Base-by-base conservation (phyloP, 768 basidiomycete species). In the Rhizopogon vesiculosus region DNA sequence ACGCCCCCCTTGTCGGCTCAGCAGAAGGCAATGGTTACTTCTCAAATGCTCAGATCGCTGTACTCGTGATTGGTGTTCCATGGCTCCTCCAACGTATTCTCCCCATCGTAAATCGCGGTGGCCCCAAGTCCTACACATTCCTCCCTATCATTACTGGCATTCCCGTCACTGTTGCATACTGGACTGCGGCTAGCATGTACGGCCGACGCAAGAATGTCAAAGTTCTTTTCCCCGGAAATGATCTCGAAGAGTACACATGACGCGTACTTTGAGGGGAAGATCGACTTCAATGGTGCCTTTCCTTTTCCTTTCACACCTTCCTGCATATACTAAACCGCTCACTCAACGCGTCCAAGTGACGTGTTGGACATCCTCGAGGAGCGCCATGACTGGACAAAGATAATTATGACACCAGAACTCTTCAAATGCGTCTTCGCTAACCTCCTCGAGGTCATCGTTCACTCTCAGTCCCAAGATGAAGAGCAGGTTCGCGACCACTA, bases 401-500 rank as follows among this genome's bases (percentile, higher is more conserved):
- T 98, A 82, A 81, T 78, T 63, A 91, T 99, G 70, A 98, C 95
- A 1, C 76, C 80, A 15, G 89, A 93, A 67, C 80, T 98, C 53
- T 93, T 98, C 80, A 89, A 89, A 85, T 94, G 95, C 66, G 93
- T 98, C 63, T 80, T 98, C 65, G 84, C 77, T 56, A 81, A 83
- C 62, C 78, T 99, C 65, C 75, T 97, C 59, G 95, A 97, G 57
- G 91, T 99, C 61, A 79, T 98, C 66, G 74, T 88, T 62, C 97
- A 99, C 74, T 87, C 94, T n/a, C 80, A 86, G 61, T 75, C 74
- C 55, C 96, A 99, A 69, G 96, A 98, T 63, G 88, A 93, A 67
- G 91, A 95, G 60, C 97, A 98, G 69, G 92, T 99, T 60, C 86
- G 93, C 55, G 95, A 85, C 57, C 88, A 97, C 74, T 99, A 99